These are phyloP conservation scores for Galerina marginata DNA, from an alignment of 768 basidiomycete species.

Conservation along the genomic window DNA sequence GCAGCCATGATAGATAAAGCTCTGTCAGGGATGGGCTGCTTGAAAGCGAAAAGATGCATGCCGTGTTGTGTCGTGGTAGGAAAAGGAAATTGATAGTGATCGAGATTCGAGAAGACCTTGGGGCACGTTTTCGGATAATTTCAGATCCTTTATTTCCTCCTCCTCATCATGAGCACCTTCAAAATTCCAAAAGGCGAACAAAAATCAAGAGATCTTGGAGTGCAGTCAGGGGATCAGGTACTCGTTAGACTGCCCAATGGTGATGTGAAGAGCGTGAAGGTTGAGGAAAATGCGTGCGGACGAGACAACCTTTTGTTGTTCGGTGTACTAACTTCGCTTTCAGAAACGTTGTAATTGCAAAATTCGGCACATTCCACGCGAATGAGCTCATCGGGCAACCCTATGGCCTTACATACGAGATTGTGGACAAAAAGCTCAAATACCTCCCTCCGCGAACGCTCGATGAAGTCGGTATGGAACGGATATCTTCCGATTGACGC, in stretches of 20 bases:
- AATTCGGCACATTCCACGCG: constrained; percentile 82
- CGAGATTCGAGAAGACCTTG: constrained; percentile 8
- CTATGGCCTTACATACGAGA: constrained; percentile 91
- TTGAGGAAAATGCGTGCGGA: constrained; percentile 74
- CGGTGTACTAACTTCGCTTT: constrained; percentile 9
- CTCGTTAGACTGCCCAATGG: constrained; percentile 82
- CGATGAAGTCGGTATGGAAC: constrained; percentile 74
- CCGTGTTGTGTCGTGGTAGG: constrained; percentile 12
- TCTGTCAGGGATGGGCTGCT: neutral
- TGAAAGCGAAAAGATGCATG: constrained; percentile 5
- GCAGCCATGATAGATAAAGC: constrained; percentile 15
- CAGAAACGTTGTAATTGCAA: constrained; percentile 80
- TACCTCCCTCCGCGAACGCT: constrained; percentile 65
- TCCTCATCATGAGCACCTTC: constrained; percentile 29
- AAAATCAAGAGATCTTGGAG: constrained; percentile 35
- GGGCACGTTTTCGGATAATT: constrained; percentile 6
- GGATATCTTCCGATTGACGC: neutral
- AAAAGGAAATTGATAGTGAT: constrained; percentile 20
- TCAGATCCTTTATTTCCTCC: neutral
- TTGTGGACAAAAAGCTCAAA: constrained; percentile 71
- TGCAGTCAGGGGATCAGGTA: constrained; percentile 77
- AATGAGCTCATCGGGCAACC: constrained; percentile 81
- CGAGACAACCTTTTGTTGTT: neutral
- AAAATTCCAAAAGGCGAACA: constrained; percentile 28
- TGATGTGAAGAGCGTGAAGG: constrained; percentile 74